These are phyloP conservation scores for Metschnikowia dekortorum DNA, from an alignment of 805 yeast genomes.

Conservation along the genomic window DNA sequence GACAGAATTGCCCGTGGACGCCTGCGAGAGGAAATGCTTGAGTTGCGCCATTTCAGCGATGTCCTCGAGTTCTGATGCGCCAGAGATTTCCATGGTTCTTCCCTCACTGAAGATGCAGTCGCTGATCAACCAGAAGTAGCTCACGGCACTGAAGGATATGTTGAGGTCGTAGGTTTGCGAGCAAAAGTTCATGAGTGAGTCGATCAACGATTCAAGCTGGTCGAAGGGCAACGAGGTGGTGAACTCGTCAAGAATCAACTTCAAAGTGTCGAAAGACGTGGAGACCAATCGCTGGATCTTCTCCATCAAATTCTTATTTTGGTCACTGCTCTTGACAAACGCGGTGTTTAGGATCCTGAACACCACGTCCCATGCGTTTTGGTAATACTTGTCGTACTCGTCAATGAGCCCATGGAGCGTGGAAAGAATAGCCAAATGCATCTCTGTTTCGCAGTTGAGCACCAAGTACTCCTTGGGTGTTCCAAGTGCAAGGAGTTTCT, in stretches of 20 bases:
- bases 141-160: constrained; percentile 84
- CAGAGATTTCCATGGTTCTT: background rate
- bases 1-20: constrained; percentile 3
- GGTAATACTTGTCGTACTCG: constrained; percentile 60
- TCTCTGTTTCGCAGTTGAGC: constrained; percentile 60
- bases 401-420: constrained; percentile 73
- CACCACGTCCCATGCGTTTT: constrained; percentile 69
- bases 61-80: background rate
- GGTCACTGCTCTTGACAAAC: constrained; percentile 31
- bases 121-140: constrained; percentile 89
- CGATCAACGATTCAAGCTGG: constrained; percentile 63
- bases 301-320: constrained; percentile 36
- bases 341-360: constrained; percentile 60
- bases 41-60: constrained; percentile 1
- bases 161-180: constrained; percentile 71
- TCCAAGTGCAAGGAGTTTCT: constrained; percentile 35
- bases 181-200: constrained; percentile 68
- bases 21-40: constrained; percentile 6
- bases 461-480: constrained; percentile 40
- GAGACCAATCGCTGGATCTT: constrained; percentile 51
- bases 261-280: constrained; percentile 76
- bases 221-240: constrained; percentile 62
- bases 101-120: constrained; percentile 47
- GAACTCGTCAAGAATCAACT: constrained; percentile 82
- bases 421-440: constrained; percentile 56